Percentiles rank a stretch among this genome's conserved stretches.
These are phyloP conservation scores for Alternaria sp. DNA, from an alignment of 2,329 filamentous ascomycete species.

Conservation along the genomic window DNA sequence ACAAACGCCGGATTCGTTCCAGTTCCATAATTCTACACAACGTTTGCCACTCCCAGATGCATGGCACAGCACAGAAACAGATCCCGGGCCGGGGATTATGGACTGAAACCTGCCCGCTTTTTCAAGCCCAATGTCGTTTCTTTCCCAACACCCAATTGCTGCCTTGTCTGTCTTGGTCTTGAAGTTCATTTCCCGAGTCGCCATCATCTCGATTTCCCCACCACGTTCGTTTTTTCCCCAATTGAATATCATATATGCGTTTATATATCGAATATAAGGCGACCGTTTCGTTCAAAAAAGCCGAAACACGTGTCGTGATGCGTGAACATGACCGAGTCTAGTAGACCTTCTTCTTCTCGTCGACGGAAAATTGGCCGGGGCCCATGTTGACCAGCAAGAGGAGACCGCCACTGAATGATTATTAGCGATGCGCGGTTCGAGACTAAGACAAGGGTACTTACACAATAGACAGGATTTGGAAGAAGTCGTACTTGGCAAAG, in stretches of 20 bases:
- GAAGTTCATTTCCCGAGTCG: too few species aligned
- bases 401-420: slow-evolving; percentile 72
- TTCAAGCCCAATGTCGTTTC: background rate
- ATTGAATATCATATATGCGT: slow-evolving; percentile 20
- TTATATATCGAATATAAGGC: slow-evolving; percentile 30
- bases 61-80: too few species aligned
- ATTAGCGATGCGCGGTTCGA: slow-evolving; percentile 32
- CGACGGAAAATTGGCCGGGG: slow-evolving; percentile 94
- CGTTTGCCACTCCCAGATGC: background rate
- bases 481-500: slow-evolving; percentile 99
- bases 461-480: slow-evolving; percentile 99
- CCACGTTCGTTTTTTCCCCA: slow-evolving; percentile 11
- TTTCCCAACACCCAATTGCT: background rate
- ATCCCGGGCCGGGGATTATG: too few species aligned
- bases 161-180: slow-evolving; percentile 4
- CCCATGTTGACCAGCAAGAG: slow-evolving; percentile 98
- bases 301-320: slow-evolving; percentile 25
- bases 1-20: background rate
- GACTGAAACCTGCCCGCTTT: background rate
- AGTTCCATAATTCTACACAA: background rate
- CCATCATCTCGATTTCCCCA: background rate
- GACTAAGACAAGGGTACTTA: too few species aligned
- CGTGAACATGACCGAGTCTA: slow-evolving; percentile 61
- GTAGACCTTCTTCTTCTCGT: slow-evolving; percentile 99
- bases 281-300: slow-evolving; percentile 20